Evolutionary conservation across 345 rosid species (phyloP), one percentile per base, ranked within the genome.

Genomic region (Dovyalis caffra): DNA sequence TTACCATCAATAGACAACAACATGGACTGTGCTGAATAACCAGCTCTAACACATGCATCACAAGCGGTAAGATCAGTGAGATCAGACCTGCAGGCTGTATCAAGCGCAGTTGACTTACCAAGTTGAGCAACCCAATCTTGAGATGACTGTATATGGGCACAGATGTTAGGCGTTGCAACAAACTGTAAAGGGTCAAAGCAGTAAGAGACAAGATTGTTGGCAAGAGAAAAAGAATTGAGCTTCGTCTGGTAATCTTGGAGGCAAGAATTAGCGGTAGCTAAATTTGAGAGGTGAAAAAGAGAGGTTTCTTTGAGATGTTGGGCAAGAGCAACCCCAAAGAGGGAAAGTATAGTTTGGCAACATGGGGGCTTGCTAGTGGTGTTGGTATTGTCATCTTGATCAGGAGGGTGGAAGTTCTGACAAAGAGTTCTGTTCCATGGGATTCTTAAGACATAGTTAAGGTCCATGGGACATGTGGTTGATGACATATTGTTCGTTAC

Each of bases 381-480:
- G 57, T 73, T 68, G 47, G 11, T 3, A 67, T 18, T 53, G 72
- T 73, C 8, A 31, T 34, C 23, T 28, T 74, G 28, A 56, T 12
- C 25, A 2, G 74, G 69, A 34, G 73, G 76, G 3, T 67, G 74
- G 76, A 71, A 81, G 74, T 72, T 76, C 28, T 10, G 75, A 75
- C 97, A 95, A 53, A 57, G 60, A 0, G 91, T 82, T 7, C 80
- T 77, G 88, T 91, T 87, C 97, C 97, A 92, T 72, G 89, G 95
- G 83, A 92, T 77, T 74, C 71, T 85, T 1, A 78, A 70, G 26
- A 90, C 90, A 71, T 90, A 92, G 53, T 61, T 82, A 75, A 91
- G 87, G 77, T 88, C 90, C 74, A 90, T 38, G 23, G 97, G 97
- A 64, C 99, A 95, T 26, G 72, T 43, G 25, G 78, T 23, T 8